A percentile compares a stretch with the other conserved stretches of the same genome.
These are phyloP conservation scores for Geotrichum carabidarum DNA, from an alignment of 1,139 yeast genomes.

Conservation along the genomic window DNA sequence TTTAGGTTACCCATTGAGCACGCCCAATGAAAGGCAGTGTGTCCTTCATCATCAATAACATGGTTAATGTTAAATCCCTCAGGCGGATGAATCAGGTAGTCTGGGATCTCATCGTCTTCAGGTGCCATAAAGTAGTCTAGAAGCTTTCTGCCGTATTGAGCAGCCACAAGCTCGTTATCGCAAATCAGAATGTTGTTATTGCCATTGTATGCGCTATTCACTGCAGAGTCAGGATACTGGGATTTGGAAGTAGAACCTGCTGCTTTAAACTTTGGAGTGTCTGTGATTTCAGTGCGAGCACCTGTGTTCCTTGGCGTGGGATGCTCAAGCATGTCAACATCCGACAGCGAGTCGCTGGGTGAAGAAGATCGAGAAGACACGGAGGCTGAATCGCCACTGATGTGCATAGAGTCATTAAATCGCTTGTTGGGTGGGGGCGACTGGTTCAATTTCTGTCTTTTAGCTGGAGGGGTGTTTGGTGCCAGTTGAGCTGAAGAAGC, in stretches of 20 bases:
- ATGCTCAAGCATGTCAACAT: constrained; percentile 26
- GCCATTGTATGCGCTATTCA: constrained; percentile 7
- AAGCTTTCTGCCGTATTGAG: constrained; percentile 43
- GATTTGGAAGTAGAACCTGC: constrained; percentile 1
- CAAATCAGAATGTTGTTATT: constrained; percentile 30
- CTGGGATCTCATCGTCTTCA: constrained; percentile 69
- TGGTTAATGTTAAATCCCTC: constrained; percentile 76
- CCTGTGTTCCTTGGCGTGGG: constrained; percentile 16
- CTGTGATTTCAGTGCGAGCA: constrained; percentile 11
- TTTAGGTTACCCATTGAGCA: constrained; percentile 81
- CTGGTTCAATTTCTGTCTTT: constrained; percentile 21
- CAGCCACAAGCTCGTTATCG: constrained; percentile 36
- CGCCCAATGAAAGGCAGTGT: constrained; percentile 96
- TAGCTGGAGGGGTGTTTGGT: constrained; percentile 2
- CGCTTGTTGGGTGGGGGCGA: constrained; percentile 19
- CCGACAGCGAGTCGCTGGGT: constrained; percentile 35
- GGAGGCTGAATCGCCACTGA: constrained; percentile 29
- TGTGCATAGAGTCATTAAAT: constrained; percentile 5
- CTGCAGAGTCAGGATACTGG: background rate
- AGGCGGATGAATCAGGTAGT: constrained; percentile 68
- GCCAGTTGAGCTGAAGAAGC: background rate
- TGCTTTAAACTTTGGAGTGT: constrained; percentile 15
- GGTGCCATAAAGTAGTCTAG: constrained; percentile 62
- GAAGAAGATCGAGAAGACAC: constrained; percentile 35
- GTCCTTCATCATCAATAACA: constrained; percentile 92